Conservation (phyloP, 495 filamentous ascomycete genomes). For the Penicillium lividum region DNA sequence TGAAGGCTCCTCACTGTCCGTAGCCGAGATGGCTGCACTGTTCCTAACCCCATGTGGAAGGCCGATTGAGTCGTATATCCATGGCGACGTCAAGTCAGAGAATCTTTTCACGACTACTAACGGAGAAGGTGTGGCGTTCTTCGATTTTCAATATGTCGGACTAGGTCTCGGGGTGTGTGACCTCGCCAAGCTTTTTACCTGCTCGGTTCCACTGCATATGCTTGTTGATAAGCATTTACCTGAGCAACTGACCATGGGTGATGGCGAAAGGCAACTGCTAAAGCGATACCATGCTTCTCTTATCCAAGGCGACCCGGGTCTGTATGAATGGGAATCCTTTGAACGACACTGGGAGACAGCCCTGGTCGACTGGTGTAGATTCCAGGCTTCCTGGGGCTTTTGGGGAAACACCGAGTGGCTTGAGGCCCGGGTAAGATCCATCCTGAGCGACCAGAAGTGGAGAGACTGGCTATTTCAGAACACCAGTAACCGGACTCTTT, state of each 20-base stretch:
- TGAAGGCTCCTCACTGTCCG: conserved; percentile 20
- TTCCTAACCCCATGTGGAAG: conserved; percentile 33
- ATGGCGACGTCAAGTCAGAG: conserved; percentile 46
- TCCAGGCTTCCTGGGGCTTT: conserved; percentile 46
- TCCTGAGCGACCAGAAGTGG: conserved; percentile 33
- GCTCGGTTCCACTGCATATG: conserved; percentile 37
- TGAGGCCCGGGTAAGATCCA: conserved; percentile 39
- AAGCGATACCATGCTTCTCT: conserved; percentile 27
- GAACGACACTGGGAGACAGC: conserved; percentile 42
- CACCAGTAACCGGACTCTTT: not conserved
- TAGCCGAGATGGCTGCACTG: conserved; percentile 35
- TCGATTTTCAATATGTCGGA: conserved; percentile 45
- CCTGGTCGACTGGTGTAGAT: conserved; percentile 44
- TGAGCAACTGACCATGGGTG: conserved; percentile 29
- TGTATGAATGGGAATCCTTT: conserved; percentile 34
- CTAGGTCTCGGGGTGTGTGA: conserved; percentile 42
- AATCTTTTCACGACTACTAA: conserved; percentile 40
- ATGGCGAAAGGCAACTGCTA: conserved; percentile 32
- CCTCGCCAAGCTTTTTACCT: conserved; percentile 44
- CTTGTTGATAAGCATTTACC: conserved; percentile 30
- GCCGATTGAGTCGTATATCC: conserved; percentile 37
- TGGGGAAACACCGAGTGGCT: conserved; percentile 48
- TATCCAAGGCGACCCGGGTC: conserved; percentile 12
- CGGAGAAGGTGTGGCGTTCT: conserved; percentile 38
- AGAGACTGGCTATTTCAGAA: conserved; percentile 28